Evolutionary conservation across 2,329 filamentous ascomycete species (phyloP).

Genomic region (Hypocreales sp.): DNA sequence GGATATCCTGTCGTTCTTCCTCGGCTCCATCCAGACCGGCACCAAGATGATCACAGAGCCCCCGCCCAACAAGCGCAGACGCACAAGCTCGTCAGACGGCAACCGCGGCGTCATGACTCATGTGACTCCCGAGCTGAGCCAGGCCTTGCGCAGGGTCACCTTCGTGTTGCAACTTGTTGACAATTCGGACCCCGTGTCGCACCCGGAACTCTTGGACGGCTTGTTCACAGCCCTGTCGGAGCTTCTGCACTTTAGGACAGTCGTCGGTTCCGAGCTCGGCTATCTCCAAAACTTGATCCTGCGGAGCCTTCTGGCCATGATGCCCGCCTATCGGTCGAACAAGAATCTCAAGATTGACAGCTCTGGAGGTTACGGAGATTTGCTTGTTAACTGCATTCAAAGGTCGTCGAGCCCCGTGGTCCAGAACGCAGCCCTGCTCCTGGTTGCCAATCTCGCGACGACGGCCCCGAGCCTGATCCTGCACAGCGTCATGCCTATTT

Average conservation of each 20-base stretch:
- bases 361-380: slow-evolving; percentile 68
- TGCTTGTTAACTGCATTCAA: slow-evolving; percentile 88
- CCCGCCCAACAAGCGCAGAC: slow-evolving; percentile 62
- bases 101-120: slow-evolving; percentile 43
- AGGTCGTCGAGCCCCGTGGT: slow-evolving; percentile 85
- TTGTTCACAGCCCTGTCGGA: slow-evolving; percentile 79
- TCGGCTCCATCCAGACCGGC: slow-evolving; percentile 60
- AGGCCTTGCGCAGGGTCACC: slow-evolving; percentile 60
- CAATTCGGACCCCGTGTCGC: slow-evolving; percentile 56
- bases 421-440: slow-evolving; percentile 76
- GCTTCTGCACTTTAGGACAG: slow-evolving; percentile 67
- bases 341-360: slow-evolving; percentile 53
- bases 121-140: slow-evolving; percentile 48
- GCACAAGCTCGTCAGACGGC: slow-evolving; percentile 59
- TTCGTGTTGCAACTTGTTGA: slow-evolving; percentile 84
- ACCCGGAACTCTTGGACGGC: slow-evolving; percentile 60
- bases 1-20: slow-evolving; percentile 53
- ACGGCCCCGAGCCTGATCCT: slow-evolving; percentile 83
- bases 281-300: slow-evolving; percentile 82
- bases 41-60: slow-evolving; percentile 56
- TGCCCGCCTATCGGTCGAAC: slow-evolving; percentile 56
- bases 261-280: slow-evolving; percentile 72
- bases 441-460: slow-evolving; percentile 75
- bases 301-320: slow-evolving; percentile 67
- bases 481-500: slow-evolving; percentile 97